Evolutionary conservation across 179 eudicot species (phyloP).

Genomic region (Spinacia oleracea): DNA sequence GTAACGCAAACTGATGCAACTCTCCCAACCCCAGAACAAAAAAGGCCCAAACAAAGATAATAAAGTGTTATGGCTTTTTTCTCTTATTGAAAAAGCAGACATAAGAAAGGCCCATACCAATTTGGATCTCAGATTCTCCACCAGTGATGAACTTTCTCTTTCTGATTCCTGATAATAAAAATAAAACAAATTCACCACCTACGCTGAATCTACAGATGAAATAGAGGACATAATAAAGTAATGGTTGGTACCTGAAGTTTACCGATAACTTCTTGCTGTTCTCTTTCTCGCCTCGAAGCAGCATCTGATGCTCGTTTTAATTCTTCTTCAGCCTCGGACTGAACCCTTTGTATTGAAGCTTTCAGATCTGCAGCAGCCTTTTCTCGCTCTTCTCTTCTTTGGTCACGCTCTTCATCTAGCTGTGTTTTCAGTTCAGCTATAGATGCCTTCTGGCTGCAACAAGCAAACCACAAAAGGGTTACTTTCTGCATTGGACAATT

Average conservation of each 20-base stretch:
- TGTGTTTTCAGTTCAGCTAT: slow-evolving; percentile 66
- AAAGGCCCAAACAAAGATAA: neutral
- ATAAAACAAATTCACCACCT: slow-evolving; percentile 10
- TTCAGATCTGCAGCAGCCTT: slow-evolving; percentile 72
- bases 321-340: slow-evolving; percentile 84
- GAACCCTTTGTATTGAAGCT: slow-evolving; percentile 67
- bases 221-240: neutral
- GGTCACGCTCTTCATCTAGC: slow-evolving; percentile 89
- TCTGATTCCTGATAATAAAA: slow-evolving; percentile 67
- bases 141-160: slow-evolving; percentile 64
- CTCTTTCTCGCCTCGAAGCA: slow-evolving; percentile 67
- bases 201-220: neutral
- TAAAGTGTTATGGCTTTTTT: neutral
- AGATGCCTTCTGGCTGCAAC: slow-evolving; percentile 78
- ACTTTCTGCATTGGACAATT: neutral
- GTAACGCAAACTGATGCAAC: neutral
- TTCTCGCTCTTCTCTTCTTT: slow-evolving; percentile 86
- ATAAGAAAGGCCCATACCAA: slow-evolving; percentile 53
- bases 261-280: slow-evolving; percentile 79
- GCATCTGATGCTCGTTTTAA: slow-evolving; percentile 67
- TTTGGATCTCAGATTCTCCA: slow-evolving; percentile 78
- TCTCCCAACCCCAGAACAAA: too few species aligned
- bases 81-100: neutral
- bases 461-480: slow-evolving; percentile 25
- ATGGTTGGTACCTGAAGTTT: slow-evolving; percentile 76